A percentile compares a stretch with the other conserved stretches of the same genome.
Evolutionary conservation across 495 filamentous ascomycete genomes (phyloP).

Genomic region (Tuber borchii): DNA sequence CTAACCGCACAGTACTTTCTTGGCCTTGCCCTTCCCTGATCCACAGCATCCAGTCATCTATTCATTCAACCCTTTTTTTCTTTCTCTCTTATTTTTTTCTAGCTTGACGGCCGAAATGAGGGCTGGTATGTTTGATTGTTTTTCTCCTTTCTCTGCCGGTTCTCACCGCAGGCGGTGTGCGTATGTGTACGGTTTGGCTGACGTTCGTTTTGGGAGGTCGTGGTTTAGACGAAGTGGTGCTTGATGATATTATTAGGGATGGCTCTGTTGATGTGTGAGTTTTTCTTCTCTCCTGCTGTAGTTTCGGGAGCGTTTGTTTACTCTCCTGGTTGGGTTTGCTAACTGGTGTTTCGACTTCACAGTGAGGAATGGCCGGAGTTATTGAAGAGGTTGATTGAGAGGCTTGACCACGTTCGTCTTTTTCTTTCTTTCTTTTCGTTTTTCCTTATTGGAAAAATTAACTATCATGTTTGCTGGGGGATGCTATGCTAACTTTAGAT

Average conservation of each 20-base stretch:
- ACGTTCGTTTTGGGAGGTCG: neutral
- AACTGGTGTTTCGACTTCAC: neutral
- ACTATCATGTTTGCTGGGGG: neutral
- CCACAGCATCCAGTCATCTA: neutral
- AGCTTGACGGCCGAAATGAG: neutral
- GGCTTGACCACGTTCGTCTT: constrained; percentile 33
- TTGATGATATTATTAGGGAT: constrained; percentile 39
- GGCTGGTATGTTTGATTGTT: neutral
- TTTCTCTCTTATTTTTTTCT: neutral
- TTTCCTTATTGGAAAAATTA: neutral
- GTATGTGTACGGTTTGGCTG: neutral
- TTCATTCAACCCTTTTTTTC: neutral
- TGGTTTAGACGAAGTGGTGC: constrained; percentile 30
- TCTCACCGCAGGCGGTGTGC: neutral
- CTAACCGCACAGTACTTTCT: neutral
- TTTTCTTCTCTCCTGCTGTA: neutral
- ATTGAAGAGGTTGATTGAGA: constrained; percentile 27
- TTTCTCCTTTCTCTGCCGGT: neutral
- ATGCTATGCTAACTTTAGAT: constrained; percentile 9
- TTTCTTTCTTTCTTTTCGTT: neutral
- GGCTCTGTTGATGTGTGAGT: constrained; percentile 34
- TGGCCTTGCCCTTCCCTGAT: neutral
- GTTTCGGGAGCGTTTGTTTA: neutral
- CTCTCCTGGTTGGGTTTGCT: neutral
- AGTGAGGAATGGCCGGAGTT: constrained; percentile 39